A percentile compares a stretch with the other conserved stretches of the same genome.
These are phyloP conservation scores for Phytophthora pisi DNA, from an alignment of 352 stramenopile genomes.

Conservation along the genomic window DNA sequence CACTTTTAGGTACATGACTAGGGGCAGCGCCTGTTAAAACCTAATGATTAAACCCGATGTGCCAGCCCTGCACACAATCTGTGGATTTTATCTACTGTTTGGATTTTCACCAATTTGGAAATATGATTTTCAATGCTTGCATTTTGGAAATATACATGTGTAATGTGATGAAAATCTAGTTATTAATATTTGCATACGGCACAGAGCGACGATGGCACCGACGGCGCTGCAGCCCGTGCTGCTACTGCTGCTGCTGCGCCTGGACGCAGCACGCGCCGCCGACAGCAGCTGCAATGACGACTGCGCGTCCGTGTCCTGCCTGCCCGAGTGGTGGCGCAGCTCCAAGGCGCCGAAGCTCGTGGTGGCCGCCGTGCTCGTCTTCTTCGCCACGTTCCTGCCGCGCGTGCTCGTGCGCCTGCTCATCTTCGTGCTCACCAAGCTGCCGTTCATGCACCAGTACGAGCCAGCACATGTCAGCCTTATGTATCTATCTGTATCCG, in stretches of 20 bases:
- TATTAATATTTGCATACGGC: no score
- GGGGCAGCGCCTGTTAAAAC: no score
- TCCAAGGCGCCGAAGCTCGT: slow-evolving; percentile 49
- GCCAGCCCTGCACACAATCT: no score
- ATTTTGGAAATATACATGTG: no score
- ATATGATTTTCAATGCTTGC: no score
- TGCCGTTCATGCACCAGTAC: slow-evolving; percentile 86
- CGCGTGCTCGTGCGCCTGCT: slow-evolving; percentile 83
- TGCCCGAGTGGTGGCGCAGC: slow-evolving; percentile 65
- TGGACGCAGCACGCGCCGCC: slow-evolving; percentile 11
- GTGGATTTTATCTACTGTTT: background rate
- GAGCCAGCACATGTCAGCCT: background rate
- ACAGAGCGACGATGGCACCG: background rate
- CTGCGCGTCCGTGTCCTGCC: slow-evolving; percentile 54
- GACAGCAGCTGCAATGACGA: slow-evolving; percentile 32
- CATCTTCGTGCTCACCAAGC: slow-evolving; percentile 87
- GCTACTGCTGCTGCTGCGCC: slow-evolving; percentile 20
- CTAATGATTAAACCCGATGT: no score
- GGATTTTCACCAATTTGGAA: background rate
- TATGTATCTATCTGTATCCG: no score
- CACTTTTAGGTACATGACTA: no score
- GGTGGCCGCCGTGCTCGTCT: slow-evolving; percentile 74
- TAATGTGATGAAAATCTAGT: no score
- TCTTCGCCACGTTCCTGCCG: slow-evolving; percentile 88
- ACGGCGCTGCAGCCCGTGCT: slow-evolving; percentile 8